A percentile compares a stretch with the other conserved stretches of the same genome.
These are phyloP conservation scores for Xylaria acuta DNA, from an alignment of 495 filamentous ascomycete genomes.

Conservation along the genomic window DNA sequence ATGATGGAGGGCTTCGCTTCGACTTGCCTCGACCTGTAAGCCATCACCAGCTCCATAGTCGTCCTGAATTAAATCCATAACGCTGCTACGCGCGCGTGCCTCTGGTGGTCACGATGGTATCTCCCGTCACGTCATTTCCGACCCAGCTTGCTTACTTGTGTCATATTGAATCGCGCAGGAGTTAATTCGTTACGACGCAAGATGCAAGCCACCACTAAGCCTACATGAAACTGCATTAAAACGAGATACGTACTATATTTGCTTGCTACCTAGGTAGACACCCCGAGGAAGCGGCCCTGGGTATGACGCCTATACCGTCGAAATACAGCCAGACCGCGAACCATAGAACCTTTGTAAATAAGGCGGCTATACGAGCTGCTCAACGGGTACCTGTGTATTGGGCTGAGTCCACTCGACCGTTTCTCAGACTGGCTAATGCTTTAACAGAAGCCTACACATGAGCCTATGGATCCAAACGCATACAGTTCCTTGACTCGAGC, in stretches of 20 bases:
- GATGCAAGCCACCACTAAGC: slow-evolving; percentile 8
- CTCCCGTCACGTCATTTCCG: background rate
- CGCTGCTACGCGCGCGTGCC: background rate
- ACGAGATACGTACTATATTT: slow-evolving; percentile 13
- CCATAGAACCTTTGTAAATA: background rate
- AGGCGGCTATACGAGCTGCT: background rate
- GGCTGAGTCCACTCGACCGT: background rate
- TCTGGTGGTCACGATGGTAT: background rate
- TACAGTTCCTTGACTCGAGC: background rate
- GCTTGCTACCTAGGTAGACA: background rate
- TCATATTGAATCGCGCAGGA: background rate
- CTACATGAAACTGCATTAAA: background rate
- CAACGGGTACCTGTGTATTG: background rate
- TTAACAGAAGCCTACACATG: background rate
- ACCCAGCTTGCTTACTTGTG: background rate
- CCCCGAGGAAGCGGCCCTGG: background rate
- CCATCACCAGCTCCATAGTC: background rate
- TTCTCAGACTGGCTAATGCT: background rate
- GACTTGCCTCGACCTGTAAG: background rate
- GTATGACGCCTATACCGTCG: background rate
- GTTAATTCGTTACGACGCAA: background rate
- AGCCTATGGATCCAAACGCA: background rate
- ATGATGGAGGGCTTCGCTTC: slow-evolving; percentile 1
- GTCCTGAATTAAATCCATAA: background rate
- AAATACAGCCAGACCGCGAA: background rate